Conservation (phyloP, 75 land plant species). For the Picea glauca region DNA sequence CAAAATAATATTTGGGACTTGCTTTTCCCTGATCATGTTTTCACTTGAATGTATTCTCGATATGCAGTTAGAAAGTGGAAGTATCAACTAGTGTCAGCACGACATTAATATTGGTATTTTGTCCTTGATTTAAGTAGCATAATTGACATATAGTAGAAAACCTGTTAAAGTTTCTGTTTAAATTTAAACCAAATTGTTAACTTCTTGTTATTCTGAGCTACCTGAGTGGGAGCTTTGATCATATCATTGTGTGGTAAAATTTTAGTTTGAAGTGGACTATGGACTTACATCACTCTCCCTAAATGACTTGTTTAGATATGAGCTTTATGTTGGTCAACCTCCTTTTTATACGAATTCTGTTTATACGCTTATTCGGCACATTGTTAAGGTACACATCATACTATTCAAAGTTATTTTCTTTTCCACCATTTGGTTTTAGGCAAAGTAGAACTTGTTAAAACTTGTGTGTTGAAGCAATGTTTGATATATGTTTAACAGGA, state of each 20-base stretch:
- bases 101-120: background rate
- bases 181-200: background rate
- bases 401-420: background rate
- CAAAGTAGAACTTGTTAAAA: background rate
- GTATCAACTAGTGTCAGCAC: background rate
- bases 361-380: slow-evolving; percentile 90
- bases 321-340: slow-evolving; percentile 97
- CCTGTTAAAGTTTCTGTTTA: background rate
- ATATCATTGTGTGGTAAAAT: background rate
- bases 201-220: background rate
- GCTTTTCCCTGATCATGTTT: background rate
- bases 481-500: slow-evolving; percentile 51
- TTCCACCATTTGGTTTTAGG: background rate
- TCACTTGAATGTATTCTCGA: background rate
- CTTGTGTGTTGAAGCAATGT: background rate
- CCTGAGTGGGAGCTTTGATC: background rate
- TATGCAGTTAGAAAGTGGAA: background rate
- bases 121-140: background rate
- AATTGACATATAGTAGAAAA: background rate
- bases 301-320: slow-evolving; percentile 57
- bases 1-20: too few relatives aligned
- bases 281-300: slow-evolving; percentile 1
- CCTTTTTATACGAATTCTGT: slow-evolving; percentile 99
- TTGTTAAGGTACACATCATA: slow-evolving; percentile 67
- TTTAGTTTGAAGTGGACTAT: background rate